Conservation (phyloP, 2,329 filamentous ascomycete species). For the Podosphaera leucotricha region DNA sequence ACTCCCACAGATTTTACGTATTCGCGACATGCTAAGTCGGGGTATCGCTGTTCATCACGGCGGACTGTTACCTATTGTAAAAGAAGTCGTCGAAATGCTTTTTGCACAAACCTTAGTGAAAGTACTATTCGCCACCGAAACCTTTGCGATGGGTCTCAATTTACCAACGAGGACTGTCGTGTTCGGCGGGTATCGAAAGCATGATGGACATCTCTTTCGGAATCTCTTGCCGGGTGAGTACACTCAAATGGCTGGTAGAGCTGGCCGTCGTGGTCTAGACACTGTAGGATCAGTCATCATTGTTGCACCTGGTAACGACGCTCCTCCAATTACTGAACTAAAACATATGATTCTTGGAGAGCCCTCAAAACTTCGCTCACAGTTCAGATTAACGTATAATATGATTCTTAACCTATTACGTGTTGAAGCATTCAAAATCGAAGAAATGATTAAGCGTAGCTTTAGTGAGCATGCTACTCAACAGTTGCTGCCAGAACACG, state of each 20-base stretch:
- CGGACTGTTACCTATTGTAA: conserved; percentile 82
- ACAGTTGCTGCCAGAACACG: conserved; percentile 77
- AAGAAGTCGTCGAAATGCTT: conserved; percentile 89
- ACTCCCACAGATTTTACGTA: conserved; percentile 75
- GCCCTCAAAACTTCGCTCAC: conserved; percentile 81
- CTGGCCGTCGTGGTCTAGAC: conserved; percentile 78
- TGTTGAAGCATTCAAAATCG: conserved; percentile 91
- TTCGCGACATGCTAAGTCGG: conserved; percentile 63
- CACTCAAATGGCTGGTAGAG: conserved; percentile 93
- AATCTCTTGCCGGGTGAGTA: conserved; percentile 89
- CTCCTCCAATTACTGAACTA: conserved; percentile 61
- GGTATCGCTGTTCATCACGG: conserved; percentile 95
- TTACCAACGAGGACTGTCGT: conserved; percentile 88
- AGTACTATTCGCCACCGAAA: conserved; percentile 91
- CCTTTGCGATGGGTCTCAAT: conserved; percentile 96
- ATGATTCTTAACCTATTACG: conserved; percentile 95
- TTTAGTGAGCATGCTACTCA: conserved; percentile 98
- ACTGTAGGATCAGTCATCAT: conserved; percentile 87
- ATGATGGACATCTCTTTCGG: conserved; percentile 77
- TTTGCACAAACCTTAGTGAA: conserved; percentile 93
- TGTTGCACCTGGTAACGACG: conserved; percentile 64
- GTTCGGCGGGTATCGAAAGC: conserved; percentile 91
- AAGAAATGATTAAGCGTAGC: conserved; percentile 99
- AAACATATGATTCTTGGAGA: conserved; percentile 90
- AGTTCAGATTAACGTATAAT: conserved; percentile 95